These are phyloP conservation scores for Globisporangium ultimum DNA, from an alignment of 352 stramenopile species.

Conservation along the genomic window DNA sequence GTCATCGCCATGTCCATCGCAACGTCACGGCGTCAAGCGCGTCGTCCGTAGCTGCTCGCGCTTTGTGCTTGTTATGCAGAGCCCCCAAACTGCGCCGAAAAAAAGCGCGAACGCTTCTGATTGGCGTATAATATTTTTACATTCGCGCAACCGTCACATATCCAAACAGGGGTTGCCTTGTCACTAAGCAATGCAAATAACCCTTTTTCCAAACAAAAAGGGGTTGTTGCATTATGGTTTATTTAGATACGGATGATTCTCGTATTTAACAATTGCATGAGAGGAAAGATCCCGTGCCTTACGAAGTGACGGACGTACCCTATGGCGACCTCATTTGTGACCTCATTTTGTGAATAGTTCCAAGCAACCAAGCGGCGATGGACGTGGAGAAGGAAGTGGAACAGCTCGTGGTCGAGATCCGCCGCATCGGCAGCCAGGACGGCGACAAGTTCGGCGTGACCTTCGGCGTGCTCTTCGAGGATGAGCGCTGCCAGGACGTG, in stretches of 20 bases:
- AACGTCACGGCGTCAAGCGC: too few species aligned
- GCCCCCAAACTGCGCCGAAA: background rate
- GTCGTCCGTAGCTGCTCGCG: too few species aligned
- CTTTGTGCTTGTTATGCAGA: too few species aligned
- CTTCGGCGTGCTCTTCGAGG: slow-evolving; percentile 82
- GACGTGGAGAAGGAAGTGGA: slow-evolving; percentile 72
- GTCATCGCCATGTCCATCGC: slow-evolving; percentile 26
- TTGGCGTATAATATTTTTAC: slow-evolving; percentile 12
- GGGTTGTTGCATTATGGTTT: too few species aligned
- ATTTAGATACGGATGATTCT: background rate
- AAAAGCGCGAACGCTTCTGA: slow-evolving; percentile 31
- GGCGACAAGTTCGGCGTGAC: slow-evolving; percentile 50
- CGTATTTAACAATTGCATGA: background rate
- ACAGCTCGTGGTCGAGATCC: slow-evolving; percentile 72
- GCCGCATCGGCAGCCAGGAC: slow-evolving; percentile 48
- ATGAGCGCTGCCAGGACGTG: slow-evolving; percentile 75
- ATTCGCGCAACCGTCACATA: background rate
- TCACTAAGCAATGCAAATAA: too few species aligned
- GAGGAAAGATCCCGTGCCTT: too few species aligned
- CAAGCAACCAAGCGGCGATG: slow-evolving; percentile 15
- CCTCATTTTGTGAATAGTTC: too few species aligned
- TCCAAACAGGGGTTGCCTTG: too few species aligned
- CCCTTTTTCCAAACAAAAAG: too few species aligned
- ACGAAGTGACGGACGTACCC: too few species aligned
- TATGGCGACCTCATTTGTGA: too few species aligned